Evolutionary conservation across 192 early-diverging fungal species (phyloP).

Genomic region (Podila horticola): DNA sequence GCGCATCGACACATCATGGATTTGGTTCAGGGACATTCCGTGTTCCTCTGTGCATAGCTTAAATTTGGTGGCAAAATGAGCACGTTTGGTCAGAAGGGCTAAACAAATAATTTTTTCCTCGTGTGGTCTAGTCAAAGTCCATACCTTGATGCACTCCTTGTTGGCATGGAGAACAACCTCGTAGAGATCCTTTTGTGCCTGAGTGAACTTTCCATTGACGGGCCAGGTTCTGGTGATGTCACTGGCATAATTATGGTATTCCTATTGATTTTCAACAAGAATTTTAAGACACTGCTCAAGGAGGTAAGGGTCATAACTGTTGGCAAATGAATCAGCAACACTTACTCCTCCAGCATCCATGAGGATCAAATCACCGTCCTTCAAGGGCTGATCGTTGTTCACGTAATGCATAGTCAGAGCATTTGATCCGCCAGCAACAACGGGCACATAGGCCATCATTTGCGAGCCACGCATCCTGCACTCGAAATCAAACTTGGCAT

Average conservation of each 20-base stretch:
- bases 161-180: conserved; percentile 85
- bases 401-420: conserved; percentile 97
- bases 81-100: background rate
- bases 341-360: conserved; percentile 85
- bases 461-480: conserved; percentile 68
- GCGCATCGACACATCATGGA: conserved; percentile 81
- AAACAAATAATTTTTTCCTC: background rate
- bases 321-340: background rate
- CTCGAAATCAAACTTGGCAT: conserved; percentile 80
- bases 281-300: background rate
- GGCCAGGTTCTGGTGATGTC: conserved; percentile 97
- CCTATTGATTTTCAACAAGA: conserved; percentile 35
- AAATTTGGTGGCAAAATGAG: background rate
- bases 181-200: conserved; percentile 86
- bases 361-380: conserved; percentile 85
- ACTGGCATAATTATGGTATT: conserved; percentile 88
- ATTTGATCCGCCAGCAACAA: conserved; percentile 92
- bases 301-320: background rate
- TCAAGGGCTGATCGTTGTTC: conserved; percentile 76
- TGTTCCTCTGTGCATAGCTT: conserved; percentile 64
- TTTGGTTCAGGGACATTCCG: conserved; percentile 79
- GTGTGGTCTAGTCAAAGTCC: conserved; percentile 10
- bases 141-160: conserved; percentile 83
- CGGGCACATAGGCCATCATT: conserved; percentile 92
- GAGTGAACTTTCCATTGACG: conserved; percentile 85